phyloP scores from a whole-genome alignment of 2,329 filamentous ascomycete species.

The Aspergillus sp. region DNA sequence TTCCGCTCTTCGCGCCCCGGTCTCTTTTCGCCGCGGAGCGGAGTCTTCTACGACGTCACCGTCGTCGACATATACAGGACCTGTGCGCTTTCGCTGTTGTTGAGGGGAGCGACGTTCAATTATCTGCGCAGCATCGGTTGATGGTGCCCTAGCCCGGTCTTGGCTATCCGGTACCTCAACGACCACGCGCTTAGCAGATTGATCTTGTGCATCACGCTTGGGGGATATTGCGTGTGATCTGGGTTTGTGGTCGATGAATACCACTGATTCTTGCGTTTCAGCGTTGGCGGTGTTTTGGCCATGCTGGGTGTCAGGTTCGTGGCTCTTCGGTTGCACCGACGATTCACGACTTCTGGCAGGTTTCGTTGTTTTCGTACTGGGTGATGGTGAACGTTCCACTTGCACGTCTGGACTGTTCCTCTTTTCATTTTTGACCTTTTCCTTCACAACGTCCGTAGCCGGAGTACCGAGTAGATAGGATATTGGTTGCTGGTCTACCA shows the following conservation, averaged over 20 bases:
- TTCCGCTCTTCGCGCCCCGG: not conserved
- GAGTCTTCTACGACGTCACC: conserved; percentile 1
- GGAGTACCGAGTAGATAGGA: conserved; percentile 32
- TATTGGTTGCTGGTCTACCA: conserved; percentile 31
- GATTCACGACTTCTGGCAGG: not conserved
- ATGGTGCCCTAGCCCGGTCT: conserved; percentile 12
- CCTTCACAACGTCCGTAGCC: not conserved
- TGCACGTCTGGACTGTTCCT: not conserved
- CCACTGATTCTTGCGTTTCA: not conserved
- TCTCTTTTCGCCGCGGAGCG: not conserved
- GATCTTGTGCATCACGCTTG: not conserved
- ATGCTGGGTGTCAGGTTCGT: not conserved
- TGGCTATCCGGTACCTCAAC: conserved; percentile 34
- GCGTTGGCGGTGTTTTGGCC: not conserved
- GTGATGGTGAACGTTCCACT: not conserved
- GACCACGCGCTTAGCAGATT: conserved; percentile 9
- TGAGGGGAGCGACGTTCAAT: not conserved
- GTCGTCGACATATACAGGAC: conserved; percentile 1
- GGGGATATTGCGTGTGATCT: not conserved
- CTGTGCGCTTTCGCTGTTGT: not conserved
- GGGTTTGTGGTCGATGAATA: not conserved
- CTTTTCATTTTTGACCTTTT: not conserved
- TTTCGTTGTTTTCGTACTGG: not conserved
- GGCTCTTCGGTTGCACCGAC: not conserved
- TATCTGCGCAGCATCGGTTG: not conserved